Evolutionary conservation across 768 basidiomycete species (phyloP), one percentile per base, ranked within the genome.

Genomic region (Leucocoprinus leucothites): DNA sequence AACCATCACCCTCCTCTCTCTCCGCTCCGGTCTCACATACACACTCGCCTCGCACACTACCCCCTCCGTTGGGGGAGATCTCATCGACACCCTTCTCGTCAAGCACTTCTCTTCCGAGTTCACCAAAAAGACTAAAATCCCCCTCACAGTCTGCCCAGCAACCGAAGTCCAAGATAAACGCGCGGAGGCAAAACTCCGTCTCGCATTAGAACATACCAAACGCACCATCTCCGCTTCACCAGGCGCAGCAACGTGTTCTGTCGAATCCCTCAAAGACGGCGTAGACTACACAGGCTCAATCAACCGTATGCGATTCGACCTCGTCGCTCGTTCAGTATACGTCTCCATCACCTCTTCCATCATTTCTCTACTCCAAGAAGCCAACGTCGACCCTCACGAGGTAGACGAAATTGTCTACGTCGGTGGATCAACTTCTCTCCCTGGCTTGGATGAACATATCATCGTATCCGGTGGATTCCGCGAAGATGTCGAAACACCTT

Each of bases 51-150:
- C 81, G 0, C 72, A 78, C 6, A 70, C 74, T n/a, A 71, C 71
- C 31, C 67, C 76, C 34, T 62, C 67, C 24, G 67, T 87, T 43
- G 85, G 86, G 4, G 90, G 87, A 0, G 81, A 89, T 60, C 78
- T 81, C 57, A 84, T 95, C 63, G 91, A 94, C 71, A 82, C 84
- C 57, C 82, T 86, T 65, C 79, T 98, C 40, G 84, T 97, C 73
- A 87, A 88, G 57, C 91, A 90, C 76, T 97, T 99, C 69, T 85
- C 90, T 51, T 86, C 93, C 66, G 96, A 99, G 60, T 99, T 99
- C 70, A 91, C 90, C 48, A 98, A 98, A 74, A 99, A 97, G 76
- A 94, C 89, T 16, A 93, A 91, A 69, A 81, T 81, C 21, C 73
- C 86, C 0, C 76, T 97, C 41, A 71, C 79, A 8, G 78, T 93